Evolutionary conservation across 495 filamentous ascomycete species (phyloP).

Genomic region (Peziza echinospora): DNA sequence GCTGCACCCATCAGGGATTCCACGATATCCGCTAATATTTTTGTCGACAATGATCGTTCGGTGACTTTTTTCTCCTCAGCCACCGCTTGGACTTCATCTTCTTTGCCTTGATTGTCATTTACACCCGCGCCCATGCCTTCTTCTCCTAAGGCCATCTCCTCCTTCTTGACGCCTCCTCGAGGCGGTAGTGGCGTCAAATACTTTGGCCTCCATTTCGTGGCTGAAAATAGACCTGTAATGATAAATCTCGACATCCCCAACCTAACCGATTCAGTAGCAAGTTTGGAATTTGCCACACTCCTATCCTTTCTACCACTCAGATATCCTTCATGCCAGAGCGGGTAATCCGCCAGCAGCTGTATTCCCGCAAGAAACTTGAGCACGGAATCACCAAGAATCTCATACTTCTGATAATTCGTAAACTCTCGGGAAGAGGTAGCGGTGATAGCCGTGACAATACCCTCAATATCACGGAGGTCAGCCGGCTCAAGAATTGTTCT

Average conservation of each 20-base stretch:
- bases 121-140: neutral
- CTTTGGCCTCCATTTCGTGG: constrained; percentile 46
- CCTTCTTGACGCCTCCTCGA: constrained; percentile 14
- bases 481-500: constrained; percentile 35
- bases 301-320: constrained; percentile 46
- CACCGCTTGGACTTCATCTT: too few relatives aligned
- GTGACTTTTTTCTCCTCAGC: constrained; percentile 17
- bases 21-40: constrained; percentile 74
- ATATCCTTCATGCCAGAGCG: constrained; percentile 56
- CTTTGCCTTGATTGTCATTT: constrained; percentile 2
- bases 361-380: constrained; percentile 58
- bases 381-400: constrained; percentile 73
- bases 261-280: constrained; percentile 40
- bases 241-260: constrained; percentile 54
- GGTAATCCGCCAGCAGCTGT: constrained; percentile 42
- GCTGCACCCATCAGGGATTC: constrained; percentile 68
- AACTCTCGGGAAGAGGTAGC: constrained; percentile 37
- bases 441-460: constrained; percentile 53
- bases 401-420: constrained; percentile 63
- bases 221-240: constrained; percentile 42
- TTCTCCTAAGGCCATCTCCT: neutral
- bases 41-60: constrained; percentile 39
- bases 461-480: constrained; percentile 29
- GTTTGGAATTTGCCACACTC: constrained; percentile 48
- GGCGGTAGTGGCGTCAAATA: constrained; percentile 29